A percentile compares a stretch with the other conserved stretches of the same genome.
phyloP scores from a whole-genome alignment of 495 filamentous ascomycete genomes.

The Amphirosellinia nigrospora region DNA sequence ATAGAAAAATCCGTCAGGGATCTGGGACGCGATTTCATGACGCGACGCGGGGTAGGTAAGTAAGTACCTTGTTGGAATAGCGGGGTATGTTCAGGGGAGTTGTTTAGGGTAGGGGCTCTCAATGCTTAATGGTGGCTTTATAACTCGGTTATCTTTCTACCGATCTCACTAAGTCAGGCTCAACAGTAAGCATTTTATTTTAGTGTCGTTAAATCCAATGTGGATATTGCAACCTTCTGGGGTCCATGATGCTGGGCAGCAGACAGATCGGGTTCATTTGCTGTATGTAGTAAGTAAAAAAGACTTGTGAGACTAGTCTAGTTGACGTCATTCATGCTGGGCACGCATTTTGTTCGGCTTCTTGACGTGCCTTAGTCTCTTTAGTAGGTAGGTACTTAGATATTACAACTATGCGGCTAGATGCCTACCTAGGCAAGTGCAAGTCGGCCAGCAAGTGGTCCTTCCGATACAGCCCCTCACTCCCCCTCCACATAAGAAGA shows the following conservation, averaged over 20 bases:
- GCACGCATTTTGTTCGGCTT: too few relatives aligned
- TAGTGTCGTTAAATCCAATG: too few relatives aligned
- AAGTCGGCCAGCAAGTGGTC: neutral
- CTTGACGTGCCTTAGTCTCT: neutral
- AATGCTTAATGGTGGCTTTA: neutral
- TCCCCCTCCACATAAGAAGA: neutral
- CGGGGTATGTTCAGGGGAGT: constrained; percentile 1
- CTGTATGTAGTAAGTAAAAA: neutral
- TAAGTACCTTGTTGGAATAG: neutral
- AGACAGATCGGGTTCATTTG: neutral
- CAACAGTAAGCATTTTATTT: neutral
- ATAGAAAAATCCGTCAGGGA: neutral
- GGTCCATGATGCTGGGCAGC: neutral
- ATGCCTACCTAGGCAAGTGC: too few relatives aligned
- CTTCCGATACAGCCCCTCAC: constrained; percentile 4
- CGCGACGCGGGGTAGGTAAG: constrained; percentile 16
- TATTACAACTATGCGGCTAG: neutral
- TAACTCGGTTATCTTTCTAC: neutral
- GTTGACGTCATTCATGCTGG: neutral
- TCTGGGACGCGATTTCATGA: constrained; percentile 12
- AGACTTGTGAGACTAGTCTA: neutral
- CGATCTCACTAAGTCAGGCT: neutral
- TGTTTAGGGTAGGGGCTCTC: neutral
- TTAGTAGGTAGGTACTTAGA: neutral
- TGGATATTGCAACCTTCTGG: too few relatives aligned